Evolutionary conservation across 2,329 filamentous ascomycete species (phyloP), one percentile per base, ranked within the genome.

Genomic region (Colletotrichum orbiculare): DNA sequence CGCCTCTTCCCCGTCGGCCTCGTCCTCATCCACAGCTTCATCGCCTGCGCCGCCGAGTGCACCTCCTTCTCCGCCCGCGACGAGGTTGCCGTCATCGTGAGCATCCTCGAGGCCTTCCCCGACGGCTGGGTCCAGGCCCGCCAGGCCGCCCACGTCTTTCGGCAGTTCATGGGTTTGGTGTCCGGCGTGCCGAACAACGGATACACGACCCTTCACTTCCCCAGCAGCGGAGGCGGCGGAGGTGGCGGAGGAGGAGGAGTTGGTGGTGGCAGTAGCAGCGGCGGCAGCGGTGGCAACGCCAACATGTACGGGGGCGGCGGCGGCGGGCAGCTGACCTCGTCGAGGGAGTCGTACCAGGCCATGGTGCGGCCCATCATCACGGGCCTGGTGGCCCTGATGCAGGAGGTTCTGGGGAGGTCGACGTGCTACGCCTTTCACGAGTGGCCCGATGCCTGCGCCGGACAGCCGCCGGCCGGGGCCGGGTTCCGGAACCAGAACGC

Each of bases 101-200:
- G 70, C 38, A 74, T 80, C 25, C 72, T 79, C 12, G 76, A 79
- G 45, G 76, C 77, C 8, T 80, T 80, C 61, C 73, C 78, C 0
- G 71, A 73, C 11, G 70, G 69, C 34, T 81, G 78, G 78, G 48
- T 64, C 4, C 68, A 71, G 4, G 77, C 78, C 2, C 75, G 73
- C 13, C 74, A 74, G n/a, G 76, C 74, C 8, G 75, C 75, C 5
- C 71, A 71, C 9, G 69, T 79, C 25, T 70, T 79, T 43, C 75
- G 68, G 43, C 75, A 71, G 71, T 77, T 74, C 59, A 63, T 73
- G 35, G 58, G 57, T 4, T 52, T 71, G 6, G 61, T 73, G 2
- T 63, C 69, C 9, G 66, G 68, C 6, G 60, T 68, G n/a, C 47
- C 69, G 7, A 66, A 64, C 35, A 61, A 69, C 35, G 67, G 66